Conservation (phyloP, 1,284 basidiomycete genomes). For the Ceratobasidium sp. region DNA sequence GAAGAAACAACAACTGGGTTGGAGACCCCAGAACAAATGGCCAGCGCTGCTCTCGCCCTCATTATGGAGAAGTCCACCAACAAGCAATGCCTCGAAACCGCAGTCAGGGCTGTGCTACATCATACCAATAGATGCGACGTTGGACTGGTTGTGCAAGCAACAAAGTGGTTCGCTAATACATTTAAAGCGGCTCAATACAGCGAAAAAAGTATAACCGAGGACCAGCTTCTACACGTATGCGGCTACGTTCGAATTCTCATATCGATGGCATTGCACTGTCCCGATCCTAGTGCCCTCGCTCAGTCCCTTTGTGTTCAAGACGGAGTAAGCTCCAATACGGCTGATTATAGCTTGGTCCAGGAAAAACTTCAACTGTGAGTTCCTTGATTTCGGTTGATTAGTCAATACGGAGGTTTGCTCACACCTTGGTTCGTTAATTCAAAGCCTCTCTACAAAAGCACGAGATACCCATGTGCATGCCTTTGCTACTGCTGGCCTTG, state of each 20-base stretch:
- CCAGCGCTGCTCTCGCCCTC: neutral
- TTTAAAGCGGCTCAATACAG: neutral
- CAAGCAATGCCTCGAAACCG: constrained; percentile 11
- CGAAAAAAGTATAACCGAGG: neutral
- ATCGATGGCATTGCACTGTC: constrained; percentile 6
- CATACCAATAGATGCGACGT: constrained; percentile 3
- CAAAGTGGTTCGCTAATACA: neutral
- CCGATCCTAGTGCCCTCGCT: neutral
- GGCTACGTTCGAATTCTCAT: constrained; percentile 23
- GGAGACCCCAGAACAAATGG: neutral
- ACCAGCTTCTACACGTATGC: constrained; percentile 1
- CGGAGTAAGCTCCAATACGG: too few species aligned
- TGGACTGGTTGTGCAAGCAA: neutral
- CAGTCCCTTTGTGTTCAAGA: too few species aligned
- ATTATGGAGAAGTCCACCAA: neutral
- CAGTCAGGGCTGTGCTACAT: neutral
- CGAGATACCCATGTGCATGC: neutral
- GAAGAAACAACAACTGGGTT: neutral
- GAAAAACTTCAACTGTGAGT: neutral
- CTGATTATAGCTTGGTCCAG: neutral
- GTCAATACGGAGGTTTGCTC: too few species aligned
- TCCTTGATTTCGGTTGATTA: too few species aligned
- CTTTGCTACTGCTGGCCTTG: neutral
- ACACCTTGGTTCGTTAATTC: too few species aligned
- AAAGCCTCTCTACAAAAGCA: too few species aligned